Evolutionary conservation across 163 green algal genomes (phyloP), one percentile per base, ranked within the genome.

Genomic region (Chlorella variabilis): DNA sequence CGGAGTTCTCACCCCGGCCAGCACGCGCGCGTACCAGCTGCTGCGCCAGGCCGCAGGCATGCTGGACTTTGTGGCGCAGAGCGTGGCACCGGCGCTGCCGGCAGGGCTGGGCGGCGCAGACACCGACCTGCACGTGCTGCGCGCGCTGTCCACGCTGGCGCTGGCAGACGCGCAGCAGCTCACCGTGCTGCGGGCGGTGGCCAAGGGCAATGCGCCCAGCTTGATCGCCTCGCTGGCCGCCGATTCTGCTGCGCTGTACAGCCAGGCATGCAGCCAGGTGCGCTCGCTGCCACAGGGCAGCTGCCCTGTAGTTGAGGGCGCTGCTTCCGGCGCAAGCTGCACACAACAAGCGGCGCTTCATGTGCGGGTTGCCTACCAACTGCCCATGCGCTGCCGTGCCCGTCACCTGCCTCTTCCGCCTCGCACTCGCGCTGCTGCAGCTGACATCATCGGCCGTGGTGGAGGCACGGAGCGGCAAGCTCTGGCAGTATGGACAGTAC

Each of bases 131-230:
- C 34, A 79, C 23, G 36, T 71, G 27, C 23, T 80, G 54, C 42
- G 29, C 0, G 45, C 11, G 2, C 58, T 76, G 29, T 61, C 13
- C 36, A 65, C 31, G 38, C 31, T 41, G 2, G 82, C 48, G n/a
- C 70, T 90, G 42, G 87, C 85, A 8, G 87, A 91, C 25, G 86
- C 85, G 0, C 88, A 91, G 78, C 62, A 68, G 70, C 70, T 91
- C 31, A 90, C 88, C 1, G 49, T 84, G 33, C 75, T 89, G 68
- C 79, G 88, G 18, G 88, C 85, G 2, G 77, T 87, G 5, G 41
- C 66, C 31, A 91, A 91, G 78, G 85, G 86, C 73, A 91, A 89
- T 75, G 8, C 36, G 61, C 69, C 75, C 8, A 11, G 39, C 21
- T 73, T 91, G 0, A 74, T 91, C 17, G 80, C 85, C 25, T 45